Evolutionary conservation across 2,329 filamentous ascomycete species (phyloP), one percentile per base, ranked within the genome.

Genomic region (Phaeosphaeria sp.): DNA sequence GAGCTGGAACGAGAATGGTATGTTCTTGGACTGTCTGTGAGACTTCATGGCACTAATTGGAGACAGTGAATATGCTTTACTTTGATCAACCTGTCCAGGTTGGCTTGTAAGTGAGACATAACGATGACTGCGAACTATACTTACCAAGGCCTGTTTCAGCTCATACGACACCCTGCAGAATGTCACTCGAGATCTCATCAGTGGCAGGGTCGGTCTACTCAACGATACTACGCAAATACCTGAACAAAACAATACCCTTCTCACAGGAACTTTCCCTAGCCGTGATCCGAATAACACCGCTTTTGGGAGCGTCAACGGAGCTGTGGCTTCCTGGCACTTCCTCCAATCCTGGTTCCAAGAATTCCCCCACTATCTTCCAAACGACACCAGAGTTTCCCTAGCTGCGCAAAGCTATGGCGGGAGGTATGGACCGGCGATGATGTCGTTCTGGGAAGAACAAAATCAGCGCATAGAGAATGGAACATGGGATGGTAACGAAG

Each of bases 1-100:
- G 60, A 65, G 60, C 52, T 65, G 59, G 56, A 68, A 68, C 50
- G 56, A 58, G 55, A 78, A 86, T 44, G 43, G 51, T 54, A 47
- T 3, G 46, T 33, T 36, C 13, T 36, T 11, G 30, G 30, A 13
- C 7, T 15, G 13, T 36, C 13, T 36, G 11, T 3, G 9, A 36
- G 3, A 13, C 9, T 18, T n/a, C 20, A 22, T 17, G 20, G 2
- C 41, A n/a, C 51, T 54, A 25, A 54, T 6, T 15, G n/a, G 17
- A 43, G 13, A 41, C 33, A 47, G 74, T 74, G 23, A 80, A 80
- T 52, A 75, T 80, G 69, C 81, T 90, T n/a, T 90, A 87, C 72
- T 81, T 90, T 55, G 87, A 90, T 60, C 86, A 89, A 72, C 88
- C 84, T 0, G 81, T 79, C 2, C 80, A 84, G 48, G 82, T 84